Base-by-base conservation (phyloP, 352 stramenopile genomes). In the Phytophthora citricola region DNA sequence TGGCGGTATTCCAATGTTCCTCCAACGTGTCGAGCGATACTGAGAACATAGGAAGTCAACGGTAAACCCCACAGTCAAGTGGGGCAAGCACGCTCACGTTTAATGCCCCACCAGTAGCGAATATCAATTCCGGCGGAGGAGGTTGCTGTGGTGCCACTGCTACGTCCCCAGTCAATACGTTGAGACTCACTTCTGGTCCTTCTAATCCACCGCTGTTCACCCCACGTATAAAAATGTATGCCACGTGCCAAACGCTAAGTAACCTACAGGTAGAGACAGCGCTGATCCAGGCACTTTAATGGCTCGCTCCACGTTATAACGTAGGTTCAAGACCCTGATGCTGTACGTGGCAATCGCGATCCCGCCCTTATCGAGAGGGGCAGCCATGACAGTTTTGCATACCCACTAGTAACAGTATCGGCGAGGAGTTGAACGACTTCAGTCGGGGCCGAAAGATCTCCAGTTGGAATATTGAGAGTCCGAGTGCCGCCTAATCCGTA, bases 51-150 rank as follows among this genome's bases (percentile, higher is more conserved):
- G 0, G 17, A 31, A 8, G 29, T 63, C 9, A 86, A 52, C 2
- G 54, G 15, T 0, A 47, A 55, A 2, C 81, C 81, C 81, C 81
- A 34, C 74, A 74, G 22, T 90, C 66, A 3, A 73, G 4, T 17
- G 81, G 75, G 15, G 70, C 68, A 11, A 74, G 4, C 4, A 90
- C 36, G 7, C 58, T 48, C 8, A 90, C 43, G 46, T 77, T 49
- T 12, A 89, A 40, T 5, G 79, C 64, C 14, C 81, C 81, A 34
- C 81, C 81, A 5, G 77, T 89, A 6, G 81, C 73, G 0, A 60
- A 60, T 8, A 75, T 14, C n/a, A 89, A 53, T 5, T 47, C 6
- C 10, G 75, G 73, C 3, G 36, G 38, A 15, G 73, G 75, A 3
- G 77, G 66, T 24, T 47, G 63, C 3, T 36, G 39, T 9, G 81